Base-by-base conservation (phyloP, 2,329 filamentous ascomycete species). In the Pyricularia pennisetigena region DNA sequence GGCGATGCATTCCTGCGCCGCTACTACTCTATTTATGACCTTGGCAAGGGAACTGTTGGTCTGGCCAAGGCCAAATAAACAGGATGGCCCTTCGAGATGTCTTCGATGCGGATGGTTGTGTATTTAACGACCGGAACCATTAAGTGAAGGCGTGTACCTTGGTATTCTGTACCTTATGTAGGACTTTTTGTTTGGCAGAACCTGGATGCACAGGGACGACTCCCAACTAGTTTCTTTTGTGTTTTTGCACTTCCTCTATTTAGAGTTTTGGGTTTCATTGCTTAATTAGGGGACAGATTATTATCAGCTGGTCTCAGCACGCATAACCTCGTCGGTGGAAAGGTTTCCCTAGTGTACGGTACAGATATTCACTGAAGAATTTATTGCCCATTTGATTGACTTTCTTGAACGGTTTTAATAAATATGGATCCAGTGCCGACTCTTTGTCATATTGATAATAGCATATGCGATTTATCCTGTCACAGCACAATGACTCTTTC, bases 11-110 rank as follows among this genome's bases (percentile, higher is more conserved):
- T 91, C 85, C 83, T 91, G 77, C 88, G 93, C 80, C 91, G 86
- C 78, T 96, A 90, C 85, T 98, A 98, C 87, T 97, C 93, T 72
- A 91, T 99, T 77, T 99, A 99, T 78, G 93, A 99, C 81, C 86
- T 97, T 70, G 94, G 92, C 79, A 94, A 91, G 84, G 86, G 90
- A 77, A 89, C 91, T 68, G 93, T 99, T 71, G 94, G 93, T 76
- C 87, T 99, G 74, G 95, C 94, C 75, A 90, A 90, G 82, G 86
- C 94, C 73, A 95, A 93, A 83, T 78, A 79, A 71, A 28, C 24
- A 62, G 23, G 23, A 16, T 28, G 24, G 29, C 24, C 6, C 20
- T 20, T 16, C 20, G 8, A 29, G 24, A 8, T 28, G 59, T 62
- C 24, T 62, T 28, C 59, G 24, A 26, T 26, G 14, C 59, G 26